Evolutionary conservation across 1,139 yeast genomes (phyloP), one percentile per base, ranked within the genome.

Genomic region (Saccharomycopsis hybrid): DNA sequence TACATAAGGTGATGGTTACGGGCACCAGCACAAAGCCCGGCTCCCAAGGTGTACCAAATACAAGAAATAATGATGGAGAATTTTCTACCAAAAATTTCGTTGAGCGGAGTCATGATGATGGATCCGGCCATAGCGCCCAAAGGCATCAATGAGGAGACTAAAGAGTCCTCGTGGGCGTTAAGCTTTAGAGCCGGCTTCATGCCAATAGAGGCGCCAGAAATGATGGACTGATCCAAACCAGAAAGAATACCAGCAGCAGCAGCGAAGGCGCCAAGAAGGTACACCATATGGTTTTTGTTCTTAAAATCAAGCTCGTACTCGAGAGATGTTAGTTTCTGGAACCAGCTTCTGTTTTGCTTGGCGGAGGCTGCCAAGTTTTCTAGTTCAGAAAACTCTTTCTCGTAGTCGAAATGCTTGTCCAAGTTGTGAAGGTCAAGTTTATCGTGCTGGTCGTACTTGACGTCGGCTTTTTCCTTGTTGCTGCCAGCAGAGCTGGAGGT

Each of bases 1-100:
- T 67, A 77, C 64, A 70, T 64, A 61, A 79, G 62, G 56, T 70
- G 63, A 52, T 72, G 69, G 13, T 69, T 72, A 36, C 77, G 67
- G 9, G 85, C 66, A 46, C 78, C 82, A 45, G 77, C 73, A 66
- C 82, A 88, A 55, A 82, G 68, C 54, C 74, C 66, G 54, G 80
- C 73, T 59, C 89, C 88, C 47, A 80, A 59, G 58, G 75, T 70
- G 69, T 79, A 81, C 44, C 80, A 71, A 50, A 73, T 37, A 55
- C 78, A 73, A 51, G 84, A 71, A 42, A 73, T 66, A 49, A 78
- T 65, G 49, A 80, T 67, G 48, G 78, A 67, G 71, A 72, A 68
- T 66, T 80, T 73, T 69, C 87, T 76, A 57, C 86, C 86, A 48
- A 77, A 49, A 52, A 71, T 69, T 62, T 82, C 86, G 53, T 81